Conservation (phyloP, 1,284 basidiomycete genomes). For the Puccinia novopanici region DNA sequence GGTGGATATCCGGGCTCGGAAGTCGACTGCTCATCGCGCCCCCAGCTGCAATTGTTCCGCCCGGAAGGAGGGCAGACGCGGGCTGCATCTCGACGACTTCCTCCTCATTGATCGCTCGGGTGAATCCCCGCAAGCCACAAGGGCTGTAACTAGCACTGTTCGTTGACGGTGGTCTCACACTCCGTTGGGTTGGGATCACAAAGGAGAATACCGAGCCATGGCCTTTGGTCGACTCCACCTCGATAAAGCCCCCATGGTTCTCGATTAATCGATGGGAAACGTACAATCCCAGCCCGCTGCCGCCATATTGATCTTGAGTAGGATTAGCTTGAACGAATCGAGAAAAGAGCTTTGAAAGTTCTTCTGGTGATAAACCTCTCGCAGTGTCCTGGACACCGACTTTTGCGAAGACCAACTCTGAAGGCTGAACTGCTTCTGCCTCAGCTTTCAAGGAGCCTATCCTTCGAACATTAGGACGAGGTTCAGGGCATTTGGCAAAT, state of each 20-base stretch:
- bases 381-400: conserved; percentile 47
- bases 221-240: conserved; percentile 47
- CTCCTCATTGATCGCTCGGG: conserved; percentile 30
- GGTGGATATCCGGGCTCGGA: conserved; percentile 18
- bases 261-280: conserved; percentile 48
- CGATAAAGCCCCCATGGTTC: conserved; percentile 48
- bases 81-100: conserved; percentile 40
- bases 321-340: conserved; percentile 49
- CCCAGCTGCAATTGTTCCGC: conserved; percentile 18
- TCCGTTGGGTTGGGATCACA: conserved; percentile 43
- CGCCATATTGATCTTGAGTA: conserved; percentile 50
- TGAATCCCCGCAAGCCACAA: conserved; percentile 10
- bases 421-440: background rate
- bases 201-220: conserved; percentile 48
- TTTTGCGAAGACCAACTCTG: conserved; percentile 34
- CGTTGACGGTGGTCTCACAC: background rate
- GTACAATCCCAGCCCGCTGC: conserved; percentile 45
- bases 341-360: conserved; percentile 39
- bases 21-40: conserved; percentile 25
- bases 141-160: background rate
- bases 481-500: conserved; percentile 39
- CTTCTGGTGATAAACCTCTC: conserved; percentile 45
- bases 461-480: conserved; percentile 20
- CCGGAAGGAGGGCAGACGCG: conserved; percentile 31
- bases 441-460: conserved; percentile 40